Evolutionary conservation across 257 asterid species (phyloP), one percentile per base, ranked within the genome.

Genomic region (Oldenlandia corymbosa): DNA sequence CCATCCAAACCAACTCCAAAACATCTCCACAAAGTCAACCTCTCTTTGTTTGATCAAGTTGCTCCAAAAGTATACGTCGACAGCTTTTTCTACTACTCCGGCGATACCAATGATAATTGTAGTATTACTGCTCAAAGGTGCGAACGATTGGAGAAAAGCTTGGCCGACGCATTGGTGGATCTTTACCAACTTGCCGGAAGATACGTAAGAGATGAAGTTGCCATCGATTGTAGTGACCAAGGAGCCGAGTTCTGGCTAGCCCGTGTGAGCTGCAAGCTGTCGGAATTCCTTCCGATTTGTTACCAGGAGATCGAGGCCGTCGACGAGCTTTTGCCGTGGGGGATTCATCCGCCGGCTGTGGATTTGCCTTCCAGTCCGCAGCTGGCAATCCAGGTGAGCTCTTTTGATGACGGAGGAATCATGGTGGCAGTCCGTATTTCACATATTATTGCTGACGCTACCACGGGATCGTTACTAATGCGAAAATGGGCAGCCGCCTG

Each of bases 141-240:
- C 39, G 0, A 26, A 42, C 10, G 11, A 20, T 31, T 62, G 45
- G 67, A 68, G 20, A 30, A 55, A 48, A 55, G 57, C 11, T 20
- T 66, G 32, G 28, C 57, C 28, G 51, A 32, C 55, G 60, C 75
- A 7, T 42, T 74, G 39, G 47, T 64, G 13, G n/a, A 24, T 10
- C 66, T 59, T 46, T 70, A 77, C 56, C 79, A 76, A 7, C 55
- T 73, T 23, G 71, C 79, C 0, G 79, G 74, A 34, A 58, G 73
- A 57, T 58, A 45, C 55, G 20, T 37, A 9, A 57, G 26, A 32
- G 34, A 58, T 1, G 34, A 71, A 24, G 53, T 41, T 61, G 0
- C 48, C 0, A 46, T 76, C 14, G 70, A 76, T 42, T 73, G 71
- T 39, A 20, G 59, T 13, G 80, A 75, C 36, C 32, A 63, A 18